Evolutionary conservation across 495 filamentous ascomycete species (phyloP).

Genomic region (Hypoxylon lenormandii): DNA sequence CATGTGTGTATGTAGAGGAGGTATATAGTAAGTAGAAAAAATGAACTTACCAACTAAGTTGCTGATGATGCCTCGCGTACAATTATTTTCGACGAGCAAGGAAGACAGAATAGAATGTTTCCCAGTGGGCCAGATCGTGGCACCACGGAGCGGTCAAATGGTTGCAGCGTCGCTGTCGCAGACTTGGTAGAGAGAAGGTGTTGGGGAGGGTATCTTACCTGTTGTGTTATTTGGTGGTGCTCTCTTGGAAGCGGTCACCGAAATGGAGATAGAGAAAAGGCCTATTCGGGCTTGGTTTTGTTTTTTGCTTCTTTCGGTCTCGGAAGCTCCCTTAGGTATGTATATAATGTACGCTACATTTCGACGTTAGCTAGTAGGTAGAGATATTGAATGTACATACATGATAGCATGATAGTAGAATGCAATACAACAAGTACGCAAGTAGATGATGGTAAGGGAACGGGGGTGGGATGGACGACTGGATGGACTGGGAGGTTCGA

Average conservation of each 20-base stretch:
- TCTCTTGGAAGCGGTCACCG: constrained; percentile 43
- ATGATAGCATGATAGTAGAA: no score
- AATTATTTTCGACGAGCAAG: constrained; percentile 31
- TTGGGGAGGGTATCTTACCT: neutral
- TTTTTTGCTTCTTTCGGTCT: constrained; percentile 23
- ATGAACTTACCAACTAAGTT: constrained; percentile 24
- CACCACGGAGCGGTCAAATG: neutral
- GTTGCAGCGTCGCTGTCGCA: neutral
- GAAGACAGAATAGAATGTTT: constrained; percentile 15
- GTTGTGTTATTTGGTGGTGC: neutral
- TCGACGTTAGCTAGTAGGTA: neutral
- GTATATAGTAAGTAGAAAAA: constrained; percentile 17
- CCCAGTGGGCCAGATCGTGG: constrained; percentile 5
- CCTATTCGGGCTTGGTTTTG: constrained; percentile 34
- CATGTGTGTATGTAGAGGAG: constrained; percentile 1
- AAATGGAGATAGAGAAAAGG: constrained; percentile 27
- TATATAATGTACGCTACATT: no score
- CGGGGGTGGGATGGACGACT: no score
- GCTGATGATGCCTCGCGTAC: constrained; percentile 33
- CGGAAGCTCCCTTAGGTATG: no score
- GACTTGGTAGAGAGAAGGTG: neutral
- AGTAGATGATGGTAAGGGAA: no score
- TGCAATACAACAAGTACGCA: no score
- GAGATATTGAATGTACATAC: constrained; percentile 5
- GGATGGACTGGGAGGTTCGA: no score